Base-by-base conservation (phyloP, 257 asterid genomes). In the Primulina huaijiensis region DNA sequence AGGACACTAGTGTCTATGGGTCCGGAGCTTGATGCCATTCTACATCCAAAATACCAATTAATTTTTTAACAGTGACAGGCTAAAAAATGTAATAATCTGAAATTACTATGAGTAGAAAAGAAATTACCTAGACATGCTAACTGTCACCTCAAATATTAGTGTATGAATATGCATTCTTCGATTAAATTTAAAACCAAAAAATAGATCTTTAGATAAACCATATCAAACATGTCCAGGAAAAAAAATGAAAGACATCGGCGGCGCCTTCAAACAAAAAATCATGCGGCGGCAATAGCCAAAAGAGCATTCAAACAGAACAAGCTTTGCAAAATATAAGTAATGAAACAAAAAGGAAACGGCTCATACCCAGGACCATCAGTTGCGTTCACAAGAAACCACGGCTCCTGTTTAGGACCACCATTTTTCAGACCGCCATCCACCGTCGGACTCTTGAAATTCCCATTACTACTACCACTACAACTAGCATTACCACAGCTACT, bases 391-490 rank as follows among this genome's bases (percentile, higher is more conserved):
- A 43, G 6, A 43, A 43, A 43, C 7, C 17, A 3, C 53, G 53
- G 4, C 53, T 43, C 53, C 53, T 43, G 53, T 4, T 11, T 43
- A 11, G 6, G n/a, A 43, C 53, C 53, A 12, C 53, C 17, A 11
- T 40, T 40, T 33, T 79, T 88, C 43, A 79, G 80, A 7, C 80
- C 76, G 33, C 85, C 88, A 60, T 79, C 79, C 85, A 56, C 82
- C 40, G 90, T 75, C 19, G 90, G 76, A 76, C 86, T 82, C 91
- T 97, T 77, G 72, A 87, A 89, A 70, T 59, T 75, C 58, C 87
- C 85, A 67, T 86, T 55, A 62, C 82, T 29, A 62, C 77, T 75
- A 69, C 63, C 70, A 62, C 60, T 64, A 8, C 75, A 69, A n/a
- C 77, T 64, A 14, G 78, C 76, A 46, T 65, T 80, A 1, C 80